A percentile compares a stretch with the other conserved stretches of the same genome.
Conservation (phyloP, 2,329 filamentous ascomycete genomes). For the Helminthosporium solani region DNA sequence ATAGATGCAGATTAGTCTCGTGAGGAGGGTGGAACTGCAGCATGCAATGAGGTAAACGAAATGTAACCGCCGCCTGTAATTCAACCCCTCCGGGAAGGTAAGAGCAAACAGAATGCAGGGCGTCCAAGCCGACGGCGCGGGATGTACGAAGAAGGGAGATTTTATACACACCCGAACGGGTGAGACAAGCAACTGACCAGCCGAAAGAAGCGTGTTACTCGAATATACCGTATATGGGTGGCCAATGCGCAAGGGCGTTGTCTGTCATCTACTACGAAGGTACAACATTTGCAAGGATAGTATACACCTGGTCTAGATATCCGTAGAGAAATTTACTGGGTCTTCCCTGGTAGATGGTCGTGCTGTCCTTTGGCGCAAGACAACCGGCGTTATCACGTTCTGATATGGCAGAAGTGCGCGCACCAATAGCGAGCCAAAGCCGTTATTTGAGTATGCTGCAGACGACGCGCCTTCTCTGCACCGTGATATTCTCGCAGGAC, state of each 20-base stretch:
- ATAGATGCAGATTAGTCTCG: slow-evolving; percentile 2
- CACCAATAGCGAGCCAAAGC: slow-evolving; percentile 8
- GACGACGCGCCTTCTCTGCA: slow-evolving; percentile 10
- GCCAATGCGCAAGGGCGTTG: background rate
- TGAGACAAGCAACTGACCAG: slow-evolving; percentile 5
- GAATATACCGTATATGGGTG: slow-evolving; percentile 2
- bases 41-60: slow-evolving; percentile 29
- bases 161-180: background rate
- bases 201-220: slow-evolving; percentile 14
- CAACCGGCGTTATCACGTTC: slow-evolving; percentile 6
- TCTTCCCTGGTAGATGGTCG: background rate
- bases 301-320: slow-evolving; percentile 6
- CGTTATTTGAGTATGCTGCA: background rate
- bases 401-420: background rate
- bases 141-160: slow-evolving; percentile 6
- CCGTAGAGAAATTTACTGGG: slow-evolving; percentile 8
- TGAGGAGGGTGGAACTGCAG: slow-evolving; percentile 10
- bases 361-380: background rate
- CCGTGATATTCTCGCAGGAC: slow-evolving; percentile 16
- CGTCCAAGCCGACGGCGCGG: slow-evolving; percentile 1
- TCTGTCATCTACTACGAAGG: background rate
- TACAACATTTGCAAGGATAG: background rate
- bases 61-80: slow-evolving; percentile 25
- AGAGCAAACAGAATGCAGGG: background rate
- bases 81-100: slow-evolving; percentile 11